These are phyloP conservation scores for Suillus subalutaceus DNA, from an alignment of 768 basidiomycete species.

Conservation along the genomic window DNA sequence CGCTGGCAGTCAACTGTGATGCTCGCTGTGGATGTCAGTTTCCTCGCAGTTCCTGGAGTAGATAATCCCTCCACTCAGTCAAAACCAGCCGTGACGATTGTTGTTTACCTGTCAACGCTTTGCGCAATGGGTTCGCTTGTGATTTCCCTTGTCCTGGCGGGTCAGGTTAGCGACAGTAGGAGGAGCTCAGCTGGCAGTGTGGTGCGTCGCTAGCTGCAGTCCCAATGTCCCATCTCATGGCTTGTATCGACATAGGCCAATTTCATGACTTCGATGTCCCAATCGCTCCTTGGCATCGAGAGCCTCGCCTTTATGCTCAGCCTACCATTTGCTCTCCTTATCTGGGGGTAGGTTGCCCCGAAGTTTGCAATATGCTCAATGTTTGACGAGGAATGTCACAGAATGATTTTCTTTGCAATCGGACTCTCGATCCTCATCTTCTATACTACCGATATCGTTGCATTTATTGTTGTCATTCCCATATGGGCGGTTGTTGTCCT, in stretches of 20 bases:
- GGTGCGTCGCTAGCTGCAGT: slow-evolving; percentile 25
- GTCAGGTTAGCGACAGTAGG: slow-evolving; percentile 36
- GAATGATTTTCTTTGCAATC: slow-evolving; percentile 17
- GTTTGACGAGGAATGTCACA: not conserved
- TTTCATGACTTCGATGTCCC: slow-evolving; percentile 23
- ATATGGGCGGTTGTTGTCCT: slow-evolving; percentile 11
- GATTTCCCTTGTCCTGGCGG: slow-evolving; percentile 38
- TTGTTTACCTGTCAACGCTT: slow-evolving; percentile 42
- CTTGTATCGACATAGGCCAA: not conserved
- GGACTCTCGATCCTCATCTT: slow-evolving; percentile 15
- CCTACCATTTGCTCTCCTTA: slow-evolving; percentile 35
- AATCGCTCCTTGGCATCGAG: slow-evolving; percentile 26
- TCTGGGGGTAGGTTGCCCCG: slow-evolving; percentile 31
- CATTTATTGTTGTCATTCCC: slow-evolving; percentile 5
- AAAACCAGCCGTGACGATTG: slow-evolving; percentile 30
- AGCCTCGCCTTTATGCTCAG: slow-evolving; percentile 35
- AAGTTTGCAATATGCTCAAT: too few relatives aligned
- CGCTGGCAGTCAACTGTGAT: slow-evolving; percentile 47
- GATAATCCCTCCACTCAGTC: slow-evolving; percentile 15
- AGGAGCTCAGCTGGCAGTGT: slow-evolving; percentile 27
- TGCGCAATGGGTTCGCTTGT: slow-evolving; percentile 38
- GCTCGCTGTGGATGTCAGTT: slow-evolving; percentile 55
- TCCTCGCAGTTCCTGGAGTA: slow-evolving; percentile 51
- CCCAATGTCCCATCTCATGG: not conserved
- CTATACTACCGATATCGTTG: slow-evolving; percentile 1